Base-by-base conservation (phyloP, 2,329 filamentous ascomycete species). In the Ophiobolus disseminans region DNA sequence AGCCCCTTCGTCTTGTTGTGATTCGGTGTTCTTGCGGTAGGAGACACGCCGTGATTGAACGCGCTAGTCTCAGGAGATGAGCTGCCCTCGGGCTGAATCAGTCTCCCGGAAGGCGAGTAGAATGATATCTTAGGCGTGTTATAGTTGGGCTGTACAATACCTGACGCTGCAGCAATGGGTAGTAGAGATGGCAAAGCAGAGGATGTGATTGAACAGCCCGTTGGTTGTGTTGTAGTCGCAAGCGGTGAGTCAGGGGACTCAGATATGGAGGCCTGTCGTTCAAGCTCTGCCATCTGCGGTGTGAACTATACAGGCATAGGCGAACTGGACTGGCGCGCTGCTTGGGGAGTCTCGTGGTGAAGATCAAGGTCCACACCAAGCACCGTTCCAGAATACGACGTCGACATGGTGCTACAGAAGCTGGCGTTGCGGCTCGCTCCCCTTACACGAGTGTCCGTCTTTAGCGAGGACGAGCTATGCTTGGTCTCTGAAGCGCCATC, bases 151-250 rank as follows among this genome's bases (percentile, higher is more conserved):
- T 52, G 65, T 36, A 72, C 58, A 32, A 74, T 69, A 16, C 70
- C 72, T 30, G 68, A 65, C 17, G 70, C 66, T 38, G 63, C 69
- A 17, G 73, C 72, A 46, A 75, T 65, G 14, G 71, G 70, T 19
- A 75, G 56, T 26, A 75, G 61, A 32, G 66, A 58, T 4, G 65
- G 64, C 14, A 74, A 50, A n/a, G 70, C 72, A 25, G 66, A 69
- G 9, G 72, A 75, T 4, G 57, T 69, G 19, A 73, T 62, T 3
- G 61, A 66, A 35, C 43, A 59, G 41, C 37, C 37, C 20, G 48
- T 30, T 14, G 43, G 17, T 34, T 48, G 32, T 25, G 43, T 20
- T 34, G 37, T 31, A 26, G 16, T n/a, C 20, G 26, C 38, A 35
- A 49, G 44, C 17, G 40, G 35, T 21, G 31, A n/a, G 28, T 52